Evolutionary conservation across 2,329 filamentous ascomycete species (phyloP).

Genomic region (Metarhizium humberi): DNA sequence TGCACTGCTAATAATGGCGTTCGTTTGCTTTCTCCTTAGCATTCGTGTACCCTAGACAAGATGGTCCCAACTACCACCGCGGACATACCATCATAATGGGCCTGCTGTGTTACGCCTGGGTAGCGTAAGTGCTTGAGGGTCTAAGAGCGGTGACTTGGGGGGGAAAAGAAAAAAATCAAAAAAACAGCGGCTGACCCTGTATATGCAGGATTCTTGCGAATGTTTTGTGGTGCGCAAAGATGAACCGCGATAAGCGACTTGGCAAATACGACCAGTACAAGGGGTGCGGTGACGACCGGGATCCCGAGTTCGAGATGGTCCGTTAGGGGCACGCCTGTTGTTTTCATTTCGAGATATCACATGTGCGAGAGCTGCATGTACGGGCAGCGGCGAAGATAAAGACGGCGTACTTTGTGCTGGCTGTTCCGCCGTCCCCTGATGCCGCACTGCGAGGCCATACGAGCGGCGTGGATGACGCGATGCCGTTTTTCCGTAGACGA

Average conservation of each 20-base stretch:
- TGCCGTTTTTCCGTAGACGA: no score
- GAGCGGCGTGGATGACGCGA: no score
- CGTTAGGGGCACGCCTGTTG: slow-evolving; percentile 25
- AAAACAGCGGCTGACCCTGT: background rate
- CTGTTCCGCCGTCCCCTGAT: no score
- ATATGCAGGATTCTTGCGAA: slow-evolving; percentile 33
- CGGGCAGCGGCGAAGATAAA: background rate
- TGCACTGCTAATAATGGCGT: background rate
- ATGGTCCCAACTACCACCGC: slow-evolving; percentile 48
- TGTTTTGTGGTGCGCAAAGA: slow-evolving; percentile 52
- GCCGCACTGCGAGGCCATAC: no score
- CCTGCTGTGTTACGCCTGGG: slow-evolving; percentile 52
- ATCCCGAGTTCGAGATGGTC: slow-evolving; percentile 53
- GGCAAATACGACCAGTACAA: slow-evolving; percentile 50
- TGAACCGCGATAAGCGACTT: slow-evolving; percentile 51
- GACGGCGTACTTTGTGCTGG: background rate
- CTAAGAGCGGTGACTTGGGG: no score
- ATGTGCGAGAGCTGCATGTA: background rate
- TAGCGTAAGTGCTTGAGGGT: slow-evolving; percentile 40
- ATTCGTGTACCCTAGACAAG: slow-evolving; percentile 49
- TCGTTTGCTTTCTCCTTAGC: slow-evolving; percentile 18
- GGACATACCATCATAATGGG: slow-evolving; percentile 54
- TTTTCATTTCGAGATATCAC: background rate
- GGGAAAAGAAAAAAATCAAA: background rate
- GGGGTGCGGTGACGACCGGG: slow-evolving; percentile 52